Conservation (phyloP, 2,329 filamentous ascomycete genomes). For the Beauveria rudraprayagi region DNA sequence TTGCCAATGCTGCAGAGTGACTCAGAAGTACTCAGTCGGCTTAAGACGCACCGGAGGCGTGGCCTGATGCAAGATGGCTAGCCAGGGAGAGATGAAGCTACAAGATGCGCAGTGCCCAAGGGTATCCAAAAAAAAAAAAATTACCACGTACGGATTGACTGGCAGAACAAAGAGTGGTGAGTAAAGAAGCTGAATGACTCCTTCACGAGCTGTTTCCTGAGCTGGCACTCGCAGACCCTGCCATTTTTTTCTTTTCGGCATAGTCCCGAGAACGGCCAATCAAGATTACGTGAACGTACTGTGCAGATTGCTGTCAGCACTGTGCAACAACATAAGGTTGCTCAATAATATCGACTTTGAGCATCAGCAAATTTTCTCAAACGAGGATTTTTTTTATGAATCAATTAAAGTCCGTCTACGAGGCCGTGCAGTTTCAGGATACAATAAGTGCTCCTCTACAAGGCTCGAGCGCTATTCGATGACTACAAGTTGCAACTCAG, state of each 20-base stretch:
- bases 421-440: too few species aligned
- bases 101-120: background rate
- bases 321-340: background rate
- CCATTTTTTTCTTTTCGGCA: background rate
- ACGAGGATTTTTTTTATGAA: too few species aligned
- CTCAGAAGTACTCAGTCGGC: too few species aligned
- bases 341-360: too few species aligned
- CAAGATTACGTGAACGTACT: background rate
- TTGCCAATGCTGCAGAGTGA: too few species aligned
- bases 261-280: background rate
- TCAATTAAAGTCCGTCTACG: too few species aligned
- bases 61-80: background rate
- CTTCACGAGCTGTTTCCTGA: background rate
- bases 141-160: background rate
- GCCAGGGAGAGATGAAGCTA: background rate
- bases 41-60: background rate
- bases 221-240: background rate
- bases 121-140: too few species aligned
- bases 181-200: background rate
- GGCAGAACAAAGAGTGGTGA: background rate
- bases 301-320: background rate
- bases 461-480: too few species aligned
- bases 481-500: too few species aligned
- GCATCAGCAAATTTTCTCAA: too few species aligned
- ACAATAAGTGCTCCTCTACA: too few species aligned